Base-by-base conservation (phyloP, 179 eudicot species). In the Beta lomatogona region DNA sequence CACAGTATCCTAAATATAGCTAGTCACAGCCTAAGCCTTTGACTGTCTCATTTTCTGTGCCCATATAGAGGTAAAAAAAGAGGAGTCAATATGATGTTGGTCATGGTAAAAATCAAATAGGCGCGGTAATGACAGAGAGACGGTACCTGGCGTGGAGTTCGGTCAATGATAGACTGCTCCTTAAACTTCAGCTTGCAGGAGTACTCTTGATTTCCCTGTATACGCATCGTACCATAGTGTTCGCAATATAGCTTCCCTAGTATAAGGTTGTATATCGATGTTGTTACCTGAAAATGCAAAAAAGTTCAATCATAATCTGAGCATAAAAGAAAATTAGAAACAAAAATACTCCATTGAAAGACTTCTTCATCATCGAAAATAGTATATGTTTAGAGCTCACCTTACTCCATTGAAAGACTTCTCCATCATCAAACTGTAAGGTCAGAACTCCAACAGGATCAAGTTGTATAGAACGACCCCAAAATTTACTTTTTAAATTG, bases 381-480 rank as follows among this genome's bases (percentile, higher is more conserved):
- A 48, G 53, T 68, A 18, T 3, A 48, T 75, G n/a, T 41, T 61
- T 61, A 36, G 19, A 71, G 76, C 85, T 72, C 88, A 96, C 99
- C 98, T 95, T 95, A 79, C 91, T 95, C 99, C 99, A 95, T 73
- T 90, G 98, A 82, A 92, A 91, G 83, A 93, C 89, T 89, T 95
- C 99, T 55, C 99, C 99, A 83, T 95, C 99, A 81, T 95, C 98
- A 83, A 95, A 95, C 86, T 94, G 94, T 86, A 94, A 71, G 70
- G 97, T 91, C 79, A 95, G 84, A 86, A 87, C 78, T 69, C 99
- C 99, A 83, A 92, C 95, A 69, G 99, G 99, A 67, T 95, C 98
- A 71, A 95, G 96, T 83, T 94, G 99, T 72, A 95, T 95, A 77
- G 99, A 95, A 22, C 98, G 97, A 52, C 99, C 99, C 98, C 99